A percentile compares a stretch with the other conserved stretches of the same genome.
Evolutionary conservation across 208 protist species (phyloP).

Genomic region (Wallacemonas rigidus): DNA sequence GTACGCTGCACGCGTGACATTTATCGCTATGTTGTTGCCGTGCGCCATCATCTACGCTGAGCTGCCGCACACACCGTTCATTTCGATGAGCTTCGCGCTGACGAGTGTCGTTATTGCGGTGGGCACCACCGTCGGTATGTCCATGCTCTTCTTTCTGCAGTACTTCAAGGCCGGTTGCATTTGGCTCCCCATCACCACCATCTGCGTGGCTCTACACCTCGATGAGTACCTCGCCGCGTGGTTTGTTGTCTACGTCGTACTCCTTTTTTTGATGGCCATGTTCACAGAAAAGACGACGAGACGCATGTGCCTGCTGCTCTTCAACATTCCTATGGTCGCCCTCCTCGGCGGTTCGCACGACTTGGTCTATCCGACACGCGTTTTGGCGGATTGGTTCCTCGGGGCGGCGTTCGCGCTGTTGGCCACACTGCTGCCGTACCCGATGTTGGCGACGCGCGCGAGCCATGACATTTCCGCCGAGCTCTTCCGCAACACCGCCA

Average conservation of each 20-base stretch:
- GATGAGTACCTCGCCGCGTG: constrained; percentile 43
- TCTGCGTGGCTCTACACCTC: constrained; percentile 46
- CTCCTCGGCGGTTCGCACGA: constrained; percentile 39
- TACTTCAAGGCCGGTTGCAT: constrained; percentile 59
- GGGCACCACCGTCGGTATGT: constrained; percentile 54
- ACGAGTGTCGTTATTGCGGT: constrained; percentile 55
- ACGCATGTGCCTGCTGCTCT: constrained; percentile 62
- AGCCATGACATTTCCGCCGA: constrained; percentile 30
- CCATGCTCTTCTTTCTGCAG: constrained; percentile 51
- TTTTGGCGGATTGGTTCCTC: constrained; percentile 59
- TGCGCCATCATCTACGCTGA: constrained; percentile 49
- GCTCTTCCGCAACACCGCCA: constrained; percentile 50
- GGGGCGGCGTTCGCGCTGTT: constrained; percentile 59
- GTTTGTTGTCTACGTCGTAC: constrained; percentile 65
- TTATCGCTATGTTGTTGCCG: constrained; percentile 69
- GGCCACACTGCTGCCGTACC: constrained; percentile 67
- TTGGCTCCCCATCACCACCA: constrained; percentile 66
- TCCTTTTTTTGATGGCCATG: constrained; percentile 64
- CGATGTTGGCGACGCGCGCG: constrained; percentile 49
- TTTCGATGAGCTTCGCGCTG: constrained; percentile 51
- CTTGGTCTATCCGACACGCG: constrained; percentile 37
- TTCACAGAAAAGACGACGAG: constrained; percentile 57
- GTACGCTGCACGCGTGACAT: constrained; percentile 60
- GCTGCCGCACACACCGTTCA: constrained; percentile 36
- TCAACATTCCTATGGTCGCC: constrained; percentile 64